phyloP scores from a whole-genome alignment of 108 stramenopile species.

The Fragilariopsis cylindrus region DNA sequence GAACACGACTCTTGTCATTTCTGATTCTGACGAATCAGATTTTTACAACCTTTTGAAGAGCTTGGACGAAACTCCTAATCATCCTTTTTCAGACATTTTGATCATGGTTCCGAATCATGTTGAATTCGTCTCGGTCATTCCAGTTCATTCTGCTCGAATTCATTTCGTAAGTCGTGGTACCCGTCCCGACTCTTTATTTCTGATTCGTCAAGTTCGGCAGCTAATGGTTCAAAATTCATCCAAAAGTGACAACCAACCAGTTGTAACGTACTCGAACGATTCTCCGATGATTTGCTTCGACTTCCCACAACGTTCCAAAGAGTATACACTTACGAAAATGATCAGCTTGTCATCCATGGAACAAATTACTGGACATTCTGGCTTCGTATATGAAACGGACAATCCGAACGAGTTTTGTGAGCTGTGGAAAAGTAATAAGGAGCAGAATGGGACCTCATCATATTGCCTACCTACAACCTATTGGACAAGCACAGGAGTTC shows the following conservation, averaged over 20 bases:
- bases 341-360: no score
- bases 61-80: conserved; percentile 54
- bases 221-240: no score
- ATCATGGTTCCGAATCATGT: conserved; percentile 55
- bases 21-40: conserved; percentile 62
- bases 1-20: conserved; percentile 57
- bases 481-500: conserved; percentile 44
- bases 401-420: no score
- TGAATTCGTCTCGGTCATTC: conserved; percentile 39
- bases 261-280: no score
- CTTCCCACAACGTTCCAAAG: no score
- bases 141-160: conserved; percentile 44
- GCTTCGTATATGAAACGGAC: no score
- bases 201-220: no score
- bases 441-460: conserved; percentile 52
- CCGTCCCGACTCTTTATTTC: no score
- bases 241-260: no score
- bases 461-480: conserved; percentile 60
- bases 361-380: no score
- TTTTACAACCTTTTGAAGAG: conserved; percentile 44
- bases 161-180: conserved; percentile 41
- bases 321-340: no score
- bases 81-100: conserved; percentile 64
- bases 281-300: no score
- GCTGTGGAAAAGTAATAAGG: conserved; percentile 41